These are phyloP conservation scores for Lathyrus oleraceus DNA, from an alignment of 306 rosid species.

Conservation along the genomic window DNA sequence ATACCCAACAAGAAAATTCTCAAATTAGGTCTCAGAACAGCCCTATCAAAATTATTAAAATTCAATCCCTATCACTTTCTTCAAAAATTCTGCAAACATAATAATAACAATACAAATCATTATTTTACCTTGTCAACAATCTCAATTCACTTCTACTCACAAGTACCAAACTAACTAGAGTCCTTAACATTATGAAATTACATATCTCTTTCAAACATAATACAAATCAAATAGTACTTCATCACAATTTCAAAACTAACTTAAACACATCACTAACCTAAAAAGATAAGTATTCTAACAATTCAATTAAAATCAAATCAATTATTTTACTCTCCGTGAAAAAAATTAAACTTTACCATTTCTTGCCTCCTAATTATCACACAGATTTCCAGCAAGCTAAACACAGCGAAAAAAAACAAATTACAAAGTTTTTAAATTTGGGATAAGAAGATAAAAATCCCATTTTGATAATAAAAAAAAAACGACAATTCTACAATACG, in stretches of 20 bases:
- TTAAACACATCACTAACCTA: background rate
- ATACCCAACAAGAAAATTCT: background rate
- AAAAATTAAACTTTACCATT: conserved; percentile 23
- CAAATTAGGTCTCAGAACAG: background rate
- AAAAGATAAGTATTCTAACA: background rate
- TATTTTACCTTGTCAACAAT: background rate
- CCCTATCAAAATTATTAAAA: background rate
- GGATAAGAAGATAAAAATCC: background rate
- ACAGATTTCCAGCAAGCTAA: conserved; percentile 28
- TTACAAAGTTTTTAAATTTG: background rate
- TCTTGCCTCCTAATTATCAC: conserved; percentile 8
- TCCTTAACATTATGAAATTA: conserved; percentile 19
- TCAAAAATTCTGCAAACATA: conserved; percentile 1
- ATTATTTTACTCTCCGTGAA: background rate
- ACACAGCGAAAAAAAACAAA: background rate
- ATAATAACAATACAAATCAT: conserved; percentile 11
- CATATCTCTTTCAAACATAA: background rate
- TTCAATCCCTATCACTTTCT: background rate
- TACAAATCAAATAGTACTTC: background rate
- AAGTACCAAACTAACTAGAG: background rate
- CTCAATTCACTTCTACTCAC: conserved; percentile 12
- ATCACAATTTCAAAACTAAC: background rate
- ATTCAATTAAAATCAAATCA: conserved; percentile 24
- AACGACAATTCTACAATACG: conserved; percentile 25
- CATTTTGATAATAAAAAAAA: background rate